Evolutionary conservation across 2,329 filamentous ascomycete species (phyloP).

Genomic region (Fonsecaea monophora): DNA sequence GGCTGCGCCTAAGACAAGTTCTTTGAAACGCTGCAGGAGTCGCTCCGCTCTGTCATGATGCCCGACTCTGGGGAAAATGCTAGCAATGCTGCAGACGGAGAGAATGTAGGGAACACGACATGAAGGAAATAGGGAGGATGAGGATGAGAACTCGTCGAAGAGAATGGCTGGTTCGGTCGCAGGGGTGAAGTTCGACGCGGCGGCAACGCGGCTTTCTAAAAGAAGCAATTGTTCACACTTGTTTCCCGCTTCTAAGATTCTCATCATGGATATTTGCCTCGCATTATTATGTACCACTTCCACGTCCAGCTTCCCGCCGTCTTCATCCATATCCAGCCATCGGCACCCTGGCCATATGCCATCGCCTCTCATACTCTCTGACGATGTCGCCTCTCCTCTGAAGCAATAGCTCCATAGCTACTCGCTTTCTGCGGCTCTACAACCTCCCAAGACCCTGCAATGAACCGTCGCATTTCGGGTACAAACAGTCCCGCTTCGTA

Average conservation of each 20-base stretch:
- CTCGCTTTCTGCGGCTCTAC: not conserved
- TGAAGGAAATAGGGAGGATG: slow-evolving; percentile 6
- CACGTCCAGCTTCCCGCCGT: not conserved
- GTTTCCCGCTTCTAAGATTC: not conserved
- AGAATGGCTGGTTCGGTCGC: not conserved
- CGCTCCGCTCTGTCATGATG: slow-evolving; percentile 25
- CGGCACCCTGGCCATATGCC: not conserved
- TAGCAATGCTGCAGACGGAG: not conserved
- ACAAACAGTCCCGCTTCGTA: slow-evolving; percentile 2
- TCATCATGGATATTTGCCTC: not conserved
- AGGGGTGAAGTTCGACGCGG: slow-evolving; percentile 3
- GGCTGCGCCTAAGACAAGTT: slow-evolving; percentile 18
- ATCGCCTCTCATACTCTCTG: not conserved
- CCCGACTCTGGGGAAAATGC: slow-evolving; percentile 5
- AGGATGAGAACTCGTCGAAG: not conserved
- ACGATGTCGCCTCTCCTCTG: not conserved
- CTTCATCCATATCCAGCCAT: not conserved
- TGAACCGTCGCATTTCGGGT: slow-evolving; percentile 1
- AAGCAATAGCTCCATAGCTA: not conserved
- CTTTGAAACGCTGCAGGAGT: slow-evolving; percentile 15
- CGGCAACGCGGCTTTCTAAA: slow-evolving; percentile 16
- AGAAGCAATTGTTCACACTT: slow-evolving; percentile 17
- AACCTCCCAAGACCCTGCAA: not conserved
- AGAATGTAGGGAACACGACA: slow-evolving; percentile 1
- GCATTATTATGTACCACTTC: not conserved